Conservation (phyloP, 768 basidiomycete species). For the Xerocomellus intermedius region DNA sequence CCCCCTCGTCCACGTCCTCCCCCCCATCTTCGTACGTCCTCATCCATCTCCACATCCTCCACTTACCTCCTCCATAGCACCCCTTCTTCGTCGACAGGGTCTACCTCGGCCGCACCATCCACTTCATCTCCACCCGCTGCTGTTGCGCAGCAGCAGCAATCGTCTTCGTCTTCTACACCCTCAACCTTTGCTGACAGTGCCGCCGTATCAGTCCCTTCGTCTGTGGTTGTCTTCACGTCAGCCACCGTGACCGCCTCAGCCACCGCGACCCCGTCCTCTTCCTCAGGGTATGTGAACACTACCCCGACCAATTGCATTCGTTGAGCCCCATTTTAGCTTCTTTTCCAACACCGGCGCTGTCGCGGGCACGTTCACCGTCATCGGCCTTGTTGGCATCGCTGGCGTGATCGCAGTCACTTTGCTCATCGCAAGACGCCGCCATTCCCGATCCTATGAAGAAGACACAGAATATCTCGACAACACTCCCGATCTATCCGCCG, state of each 20-base stretch:
- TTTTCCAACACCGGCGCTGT: conserved; percentile 46
- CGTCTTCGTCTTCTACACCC: neutral
- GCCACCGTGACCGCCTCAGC: conserved; percentile 12
- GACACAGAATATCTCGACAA: conserved; percentile 32
- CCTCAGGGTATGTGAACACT: conserved; percentile 19
- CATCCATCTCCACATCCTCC: neutral
- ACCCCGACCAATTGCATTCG: neutral
- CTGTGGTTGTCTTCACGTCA: neutral
- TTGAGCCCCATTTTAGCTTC: conserved; percentile 36
- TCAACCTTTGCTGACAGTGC: neutral
- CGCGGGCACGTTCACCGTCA: conserved; percentile 44
- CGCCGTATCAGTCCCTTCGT: neutral
- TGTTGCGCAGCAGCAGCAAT: neutral
- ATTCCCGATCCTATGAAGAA: conserved; percentile 22
- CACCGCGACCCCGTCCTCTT: conserved; percentile 13
- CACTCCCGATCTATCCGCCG: conserved; percentile 1
- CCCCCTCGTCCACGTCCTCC: neutral
- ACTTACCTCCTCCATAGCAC: conserved; percentile 2
- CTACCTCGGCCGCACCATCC: neutral
- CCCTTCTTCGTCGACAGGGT: neutral
- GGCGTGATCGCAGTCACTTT: conserved; percentile 30
- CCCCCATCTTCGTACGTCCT: conserved; percentile 10
- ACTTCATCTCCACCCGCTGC: neutral
- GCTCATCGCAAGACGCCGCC: conserved; percentile 32
- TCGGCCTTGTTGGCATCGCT: conserved; percentile 37